A percentile compares a stretch with the other conserved stretches of the same genome.
Evolutionary conservation across 768 basidiomycete genomes (phyloP).

Genomic region (Boletus rufocinnamomeus): DNA sequence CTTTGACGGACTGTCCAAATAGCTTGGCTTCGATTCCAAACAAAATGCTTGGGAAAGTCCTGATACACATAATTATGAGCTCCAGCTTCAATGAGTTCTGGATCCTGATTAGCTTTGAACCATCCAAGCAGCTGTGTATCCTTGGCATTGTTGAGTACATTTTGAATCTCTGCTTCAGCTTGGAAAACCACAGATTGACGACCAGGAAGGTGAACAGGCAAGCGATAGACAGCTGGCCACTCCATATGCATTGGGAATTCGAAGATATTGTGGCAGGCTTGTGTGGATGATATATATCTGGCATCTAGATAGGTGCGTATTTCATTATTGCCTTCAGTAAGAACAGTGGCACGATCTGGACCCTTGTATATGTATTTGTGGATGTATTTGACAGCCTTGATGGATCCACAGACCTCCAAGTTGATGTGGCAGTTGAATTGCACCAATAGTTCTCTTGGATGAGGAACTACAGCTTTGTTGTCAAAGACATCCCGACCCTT

Average conservation of each 20-base stretch:
- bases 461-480: neutral
- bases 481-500: neutral
- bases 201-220: neutral
- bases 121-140: neutral
- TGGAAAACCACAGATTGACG: neutral
- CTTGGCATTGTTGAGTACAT: neutral
- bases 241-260: neutral
- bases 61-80: slow-evolving; percentile 33
- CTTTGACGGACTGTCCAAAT: slow-evolving; percentile 34
- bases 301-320: neutral
- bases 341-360: neutral
- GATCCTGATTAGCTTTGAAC: neutral
- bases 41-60: slow-evolving; percentile 36
- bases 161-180: neutral
- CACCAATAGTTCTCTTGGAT: neutral
- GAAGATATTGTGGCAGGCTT: neutral
- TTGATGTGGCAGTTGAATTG: neutral
- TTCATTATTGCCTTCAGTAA: neutral
- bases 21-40: slow-evolving; percentile 21
- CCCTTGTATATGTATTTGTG: neutral
- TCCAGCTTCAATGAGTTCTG: neutral
- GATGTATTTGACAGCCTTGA: neutral
- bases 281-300: neutral
- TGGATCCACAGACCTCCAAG: neutral
- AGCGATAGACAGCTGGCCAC: neutral